Evolutionary conservation across 768 basidiomycete species (phyloP).

Genomic region (Russula compacta): DNA sequence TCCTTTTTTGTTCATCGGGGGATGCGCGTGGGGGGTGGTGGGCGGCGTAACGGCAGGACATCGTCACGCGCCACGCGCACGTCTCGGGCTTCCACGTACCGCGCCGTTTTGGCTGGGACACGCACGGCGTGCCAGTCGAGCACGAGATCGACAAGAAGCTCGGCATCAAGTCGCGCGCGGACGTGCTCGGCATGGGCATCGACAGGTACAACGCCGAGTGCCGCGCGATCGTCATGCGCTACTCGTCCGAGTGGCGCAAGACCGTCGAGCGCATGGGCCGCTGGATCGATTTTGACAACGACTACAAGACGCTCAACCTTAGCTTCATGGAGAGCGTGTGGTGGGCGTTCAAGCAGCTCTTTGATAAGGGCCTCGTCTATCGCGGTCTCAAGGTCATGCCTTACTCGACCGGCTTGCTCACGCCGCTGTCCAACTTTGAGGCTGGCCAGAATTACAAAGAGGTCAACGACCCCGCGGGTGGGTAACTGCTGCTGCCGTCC

Average conservation of each 20-base stretch:
- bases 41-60: conserved; percentile 53
- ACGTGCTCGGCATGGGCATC: conserved; percentile 93
- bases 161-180: conserved; percentile 83
- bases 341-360: conserved; percentile 98
- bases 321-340: conserved; percentile 97
- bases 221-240: conserved; percentile 94
- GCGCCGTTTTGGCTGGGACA: conserved; percentile 97
- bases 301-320: conserved; percentile 94
- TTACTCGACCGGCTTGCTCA: conserved; percentile 93
- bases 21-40: neutral
- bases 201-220: conserved; percentile 97
- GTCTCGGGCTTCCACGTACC: conserved; percentile 88
- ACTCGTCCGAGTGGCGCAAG: conserved; percentile 84
- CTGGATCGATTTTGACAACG: conserved; percentile 99
- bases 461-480: conserved; percentile 87
- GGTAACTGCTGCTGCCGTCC: conserved; percentile 20
- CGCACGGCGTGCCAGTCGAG: conserved; percentile 96
- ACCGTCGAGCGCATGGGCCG: conserved; percentile 98
- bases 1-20: conserved; percentile 2
- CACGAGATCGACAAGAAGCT: conserved; percentile 98
- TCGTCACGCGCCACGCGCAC: conserved; percentile 93
- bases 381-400: conserved; percentile 94
- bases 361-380: conserved; percentile 87
- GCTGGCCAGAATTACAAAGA: conserved; percentile 88
- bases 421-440: conserved; percentile 96